Base-by-base conservation (phyloP, 805 yeast species). In the Metschnikowia reukaufii region DNA sequence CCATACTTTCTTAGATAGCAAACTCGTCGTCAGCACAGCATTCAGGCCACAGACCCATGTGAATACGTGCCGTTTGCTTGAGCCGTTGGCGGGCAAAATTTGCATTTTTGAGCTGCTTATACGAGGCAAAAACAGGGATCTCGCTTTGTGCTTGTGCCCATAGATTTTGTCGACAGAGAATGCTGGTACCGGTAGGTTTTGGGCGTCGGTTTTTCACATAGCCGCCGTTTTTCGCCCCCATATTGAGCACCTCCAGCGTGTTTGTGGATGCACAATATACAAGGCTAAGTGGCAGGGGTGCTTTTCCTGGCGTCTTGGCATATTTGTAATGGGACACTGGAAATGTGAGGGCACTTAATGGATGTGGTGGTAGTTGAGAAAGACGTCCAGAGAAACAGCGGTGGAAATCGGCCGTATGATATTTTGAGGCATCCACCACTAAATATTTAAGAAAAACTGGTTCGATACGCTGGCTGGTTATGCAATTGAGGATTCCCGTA, bases 201-300 rank as follows among this genome's bases (percentile, higher is more conserved):
- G 83, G 69, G 0, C 74, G 72, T 39, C 64, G 67, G 32, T 65
- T 73, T 52, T 79, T 82, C 0, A 72, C 50, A 45, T 61, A 72
- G 17, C 74, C 72, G 0, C 92, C 91, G 51, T 81, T 81, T 49
- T 74, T 79, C 4, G 83, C 78, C 0, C 88, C 89, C 53, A 78
- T 77, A 35, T 78, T 72, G 10, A 84, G 62, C 1, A 77, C 70
- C 48, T 79, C 76, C 0, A 58, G 42, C 10, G 52, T 45, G 5
- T 58, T 52, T 2, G 51, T 45, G 6, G 61, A 60, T 1, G 51
- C 53, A 8, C 67, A 51, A 37, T 65, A 56, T 7, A 68, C 53
- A 13, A 72, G 45, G 4, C 72, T 63, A 13, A 67, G 42, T 9
- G 63, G 65, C 33, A 67, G 64, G 9, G 77, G 74, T 12, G 36